These are phyloP conservation scores for Wickerhamiella sergipiensis DNA, from an alignment of 805 yeast genomes.

Conservation along the genomic window DNA sequence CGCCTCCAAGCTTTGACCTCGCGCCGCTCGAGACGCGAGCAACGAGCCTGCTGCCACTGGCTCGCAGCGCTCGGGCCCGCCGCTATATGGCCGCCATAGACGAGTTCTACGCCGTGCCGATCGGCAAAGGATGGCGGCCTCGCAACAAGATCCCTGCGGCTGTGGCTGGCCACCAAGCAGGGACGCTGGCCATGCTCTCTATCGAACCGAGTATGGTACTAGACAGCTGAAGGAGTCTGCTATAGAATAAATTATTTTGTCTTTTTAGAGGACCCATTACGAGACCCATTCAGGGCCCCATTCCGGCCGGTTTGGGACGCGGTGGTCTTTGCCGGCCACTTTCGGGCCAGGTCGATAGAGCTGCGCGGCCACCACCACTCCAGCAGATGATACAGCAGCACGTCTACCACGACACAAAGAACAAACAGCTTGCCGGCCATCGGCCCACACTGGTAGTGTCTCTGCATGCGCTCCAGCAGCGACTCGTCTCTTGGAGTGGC, in stretches of 20 bases:
- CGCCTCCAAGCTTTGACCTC: neutral
- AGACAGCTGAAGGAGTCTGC: too few species aligned
- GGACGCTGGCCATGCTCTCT: neutral
- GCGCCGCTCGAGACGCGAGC: neutral
- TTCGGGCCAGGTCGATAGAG: conserved; percentile 57
- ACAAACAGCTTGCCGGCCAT: conserved; percentile 82
- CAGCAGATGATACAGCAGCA: conserved; percentile 44
- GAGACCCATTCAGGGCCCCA: neutral
- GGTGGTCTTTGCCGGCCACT: conserved; percentile 43
- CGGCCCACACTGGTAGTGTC: conserved; percentile 47
- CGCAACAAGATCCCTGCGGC: neutral
- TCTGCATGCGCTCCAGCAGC: conserved; percentile 43
- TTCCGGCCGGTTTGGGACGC: neutral
- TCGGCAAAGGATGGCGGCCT: neutral
- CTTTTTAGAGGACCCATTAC: neutral
- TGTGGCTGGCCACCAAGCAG: neutral
- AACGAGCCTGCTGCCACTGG: neutral
- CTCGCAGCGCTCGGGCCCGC: neutral
- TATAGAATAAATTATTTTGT: too few species aligned
- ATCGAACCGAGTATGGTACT: too few species aligned
- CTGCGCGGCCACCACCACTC: conserved; percentile 59
- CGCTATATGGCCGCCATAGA: neutral
- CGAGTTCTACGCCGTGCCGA: neutral
- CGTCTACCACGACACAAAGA: conserved; percentile 69
- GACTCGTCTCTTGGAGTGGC: conserved; percentile 33